A percentile compares a stretch with the other conserved stretches of the same genome.
Conservation (phyloP, 2,329 filamentous ascomycete species). For the Alternaria burnsii region DNA sequence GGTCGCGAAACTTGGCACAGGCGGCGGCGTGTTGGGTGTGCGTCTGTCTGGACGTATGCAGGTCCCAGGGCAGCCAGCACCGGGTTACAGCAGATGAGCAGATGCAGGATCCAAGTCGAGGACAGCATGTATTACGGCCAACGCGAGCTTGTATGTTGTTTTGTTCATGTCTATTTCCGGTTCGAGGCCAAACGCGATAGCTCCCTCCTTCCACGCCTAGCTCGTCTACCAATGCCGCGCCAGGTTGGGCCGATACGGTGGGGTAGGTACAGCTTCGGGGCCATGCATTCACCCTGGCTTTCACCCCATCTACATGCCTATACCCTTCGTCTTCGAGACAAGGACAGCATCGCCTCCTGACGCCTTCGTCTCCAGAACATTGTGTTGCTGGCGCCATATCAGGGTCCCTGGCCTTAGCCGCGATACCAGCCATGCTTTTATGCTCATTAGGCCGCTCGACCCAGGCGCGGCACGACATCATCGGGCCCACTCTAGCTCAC, state of each 20-base stretch:
- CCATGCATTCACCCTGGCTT: background rate
- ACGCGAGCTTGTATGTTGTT: background rate
- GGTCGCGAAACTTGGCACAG: slow-evolving; percentile 22
- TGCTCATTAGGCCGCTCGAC: slow-evolving; percentile 11
- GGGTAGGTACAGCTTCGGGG: slow-evolving; percentile 10
- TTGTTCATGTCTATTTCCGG: background rate
- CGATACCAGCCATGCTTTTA: slow-evolving; percentile 14
- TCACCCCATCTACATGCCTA: background rate
- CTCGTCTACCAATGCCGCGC: slow-evolving; percentile 12
- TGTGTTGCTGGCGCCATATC: background rate
- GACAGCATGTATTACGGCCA: background rate
- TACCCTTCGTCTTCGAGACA: background rate
- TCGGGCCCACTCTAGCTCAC: slow-evolving; percentile 19
- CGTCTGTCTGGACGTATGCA: slow-evolving; percentile 14
- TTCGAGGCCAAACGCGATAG: slow-evolving; percentile 11
- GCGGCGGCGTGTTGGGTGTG: slow-evolving; percentile 10
- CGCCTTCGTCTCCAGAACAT: background rate
- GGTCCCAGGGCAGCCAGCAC: slow-evolving; percentile 19
- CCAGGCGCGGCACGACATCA: slow-evolving; percentile 23
- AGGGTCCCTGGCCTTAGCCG: slow-evolving; percentile 14
- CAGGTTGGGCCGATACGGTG: slow-evolving; percentile 20
- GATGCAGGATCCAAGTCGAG: slow-evolving; percentile 9
- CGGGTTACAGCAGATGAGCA: slow-evolving; percentile 18
- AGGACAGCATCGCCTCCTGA: background rate
- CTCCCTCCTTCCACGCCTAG: slow-evolving; percentile 16